These are phyloP conservation scores for Juglanconis sp. DNA, from an alignment of 2,329 filamentous ascomycete genomes.

Conservation along the genomic window DNA sequence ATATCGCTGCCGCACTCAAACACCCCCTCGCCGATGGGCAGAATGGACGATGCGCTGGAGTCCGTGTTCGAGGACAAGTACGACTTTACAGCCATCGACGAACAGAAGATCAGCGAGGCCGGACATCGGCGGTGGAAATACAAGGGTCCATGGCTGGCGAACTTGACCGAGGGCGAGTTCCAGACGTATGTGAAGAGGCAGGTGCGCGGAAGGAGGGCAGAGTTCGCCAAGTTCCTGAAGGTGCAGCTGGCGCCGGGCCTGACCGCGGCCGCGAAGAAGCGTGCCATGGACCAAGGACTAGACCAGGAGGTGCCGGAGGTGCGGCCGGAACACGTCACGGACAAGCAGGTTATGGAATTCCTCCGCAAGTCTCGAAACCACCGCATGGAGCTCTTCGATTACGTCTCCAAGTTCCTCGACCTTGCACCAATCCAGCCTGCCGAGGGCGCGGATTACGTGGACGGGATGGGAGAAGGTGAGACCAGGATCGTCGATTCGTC, in stretches of 20 bases:
- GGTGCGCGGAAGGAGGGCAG: slow-evolving; percentile 49
- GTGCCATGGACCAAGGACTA: slow-evolving; percentile 37
- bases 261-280: slow-evolving; percentile 34
- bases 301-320: slow-evolving; percentile 28
- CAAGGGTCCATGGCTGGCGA: slow-evolving; percentile 62
- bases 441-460: slow-evolving; percentile 24
- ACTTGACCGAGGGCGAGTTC: slow-evolving; percentile 60
- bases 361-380: slow-evolving; percentile 52
- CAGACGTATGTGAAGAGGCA: slow-evolving; percentile 50
- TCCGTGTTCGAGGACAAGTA: slow-evolving; percentile 60
- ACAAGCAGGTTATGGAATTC: slow-evolving; percentile 49
- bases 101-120: slow-evolving; percentile 29
- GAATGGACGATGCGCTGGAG: slow-evolving; percentile 29
- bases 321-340: slow-evolving; percentile 40
- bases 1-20: slow-evolving; percentile 52
- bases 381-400: slow-evolving; percentile 46
- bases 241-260: slow-evolving; percentile 44
- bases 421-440: slow-evolving; percentile 49
- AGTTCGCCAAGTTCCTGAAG: slow-evolving; percentile 55
- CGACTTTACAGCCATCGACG: slow-evolving; percentile 48
- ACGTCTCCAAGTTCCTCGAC: slow-evolving; percentile 60
- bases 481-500: slow-evolving; percentile 23
- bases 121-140: slow-evolving; percentile 63
- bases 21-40: neutral
- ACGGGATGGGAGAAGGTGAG: slow-evolving; percentile 16